Evolutionary conservation across 352 stramenopile species (phyloP).

Genomic region (Phytophthora pinifolia): DNA sequence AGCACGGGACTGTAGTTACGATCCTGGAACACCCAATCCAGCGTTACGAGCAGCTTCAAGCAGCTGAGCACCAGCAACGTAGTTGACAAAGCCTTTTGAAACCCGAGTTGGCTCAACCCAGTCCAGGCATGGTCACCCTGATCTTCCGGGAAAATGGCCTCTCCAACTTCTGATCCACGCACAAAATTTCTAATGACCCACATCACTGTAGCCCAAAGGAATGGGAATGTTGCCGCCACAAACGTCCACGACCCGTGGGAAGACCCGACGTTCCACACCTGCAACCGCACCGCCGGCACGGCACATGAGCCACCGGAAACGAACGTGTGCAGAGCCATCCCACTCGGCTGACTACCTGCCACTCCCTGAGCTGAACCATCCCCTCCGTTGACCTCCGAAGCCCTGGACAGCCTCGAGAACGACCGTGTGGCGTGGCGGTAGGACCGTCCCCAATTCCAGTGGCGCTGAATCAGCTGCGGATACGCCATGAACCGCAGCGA

Average conservation of each 20-base stretch:
- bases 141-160: conserved; percentile 21
- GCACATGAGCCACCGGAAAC: conserved; percentile 10
- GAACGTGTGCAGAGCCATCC: conserved; percentile 28
- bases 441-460: conserved; percentile 51
- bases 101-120: conserved; percentile 26
- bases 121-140: conserved; percentile 4
- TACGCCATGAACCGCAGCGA: conserved; percentile 50
- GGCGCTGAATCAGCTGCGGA: conserved; percentile 31
- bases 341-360: not conserved
- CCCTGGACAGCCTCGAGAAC: conserved; percentile 33
- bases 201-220: conserved; percentile 33
- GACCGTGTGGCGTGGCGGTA: conserved; percentile 29
- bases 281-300: conserved; percentile 14
- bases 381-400: not conserved
- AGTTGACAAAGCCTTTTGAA: conserved; percentile 37
- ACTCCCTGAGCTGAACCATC: not conserved
- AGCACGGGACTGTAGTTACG: conserved; percentile 20
- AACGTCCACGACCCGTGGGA: conserved; percentile 64
- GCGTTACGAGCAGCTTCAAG: conserved; percentile 41
- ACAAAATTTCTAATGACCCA: conserved; percentile 16
- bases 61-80: conserved; percentile 39
- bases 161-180: conserved; percentile 1
- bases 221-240: conserved; percentile 33
- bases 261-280: conserved; percentile 24
- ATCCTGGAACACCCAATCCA: conserved; percentile 52